Percentiles rank a stretch among this genome's conserved stretches.
Evolutionary conservation across 371 early-diverging fungal genomes (phyloP).

Genomic region (Mortierella sp.): DNA sequence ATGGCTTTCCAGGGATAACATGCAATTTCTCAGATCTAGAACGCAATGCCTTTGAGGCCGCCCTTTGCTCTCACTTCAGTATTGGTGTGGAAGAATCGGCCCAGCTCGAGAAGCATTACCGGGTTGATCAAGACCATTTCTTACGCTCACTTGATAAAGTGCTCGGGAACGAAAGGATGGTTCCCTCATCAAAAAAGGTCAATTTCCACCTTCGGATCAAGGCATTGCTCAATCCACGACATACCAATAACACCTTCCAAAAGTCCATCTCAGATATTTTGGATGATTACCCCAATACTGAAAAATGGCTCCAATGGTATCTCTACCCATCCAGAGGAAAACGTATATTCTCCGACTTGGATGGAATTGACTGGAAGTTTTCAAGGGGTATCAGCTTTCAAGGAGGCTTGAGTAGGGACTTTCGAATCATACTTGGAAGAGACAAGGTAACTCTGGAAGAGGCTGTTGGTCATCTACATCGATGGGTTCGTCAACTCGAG

Average conservation of each 20-base stretch:
- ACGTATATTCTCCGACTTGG: conserved; percentile 10
- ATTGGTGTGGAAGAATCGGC: neutral
- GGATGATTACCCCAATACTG: neutral
- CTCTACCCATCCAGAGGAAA: conserved; percentile 10
- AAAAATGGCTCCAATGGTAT: conserved; percentile 10
- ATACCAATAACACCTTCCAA: neutral
- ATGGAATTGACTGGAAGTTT: neutral
- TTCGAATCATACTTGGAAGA: neutral
- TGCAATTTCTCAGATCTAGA: conserved; percentile 26
- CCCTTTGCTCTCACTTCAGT: conserved; percentile 2
- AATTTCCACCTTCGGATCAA: neutral
- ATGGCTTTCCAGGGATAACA: conserved; percentile 15
- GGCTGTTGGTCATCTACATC: no score
- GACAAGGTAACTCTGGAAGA: no score
- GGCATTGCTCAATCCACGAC: neutral
- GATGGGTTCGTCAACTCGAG: no score
- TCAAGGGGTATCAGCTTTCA: conserved; percentile 20
- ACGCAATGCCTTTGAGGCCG: conserved; percentile 18
- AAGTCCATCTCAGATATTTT: neutral
- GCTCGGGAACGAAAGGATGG: neutral
- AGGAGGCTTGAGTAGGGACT: conserved; percentile 12
- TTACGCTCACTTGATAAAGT: conserved; percentile 9
- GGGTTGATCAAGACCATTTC: conserved; percentile 16
- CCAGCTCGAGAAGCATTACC: conserved; percentile 11
- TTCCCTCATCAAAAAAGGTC: neutral